Base-by-base conservation (phyloP, 345 rosid genomes). In the Mangifera indica region DNA sequence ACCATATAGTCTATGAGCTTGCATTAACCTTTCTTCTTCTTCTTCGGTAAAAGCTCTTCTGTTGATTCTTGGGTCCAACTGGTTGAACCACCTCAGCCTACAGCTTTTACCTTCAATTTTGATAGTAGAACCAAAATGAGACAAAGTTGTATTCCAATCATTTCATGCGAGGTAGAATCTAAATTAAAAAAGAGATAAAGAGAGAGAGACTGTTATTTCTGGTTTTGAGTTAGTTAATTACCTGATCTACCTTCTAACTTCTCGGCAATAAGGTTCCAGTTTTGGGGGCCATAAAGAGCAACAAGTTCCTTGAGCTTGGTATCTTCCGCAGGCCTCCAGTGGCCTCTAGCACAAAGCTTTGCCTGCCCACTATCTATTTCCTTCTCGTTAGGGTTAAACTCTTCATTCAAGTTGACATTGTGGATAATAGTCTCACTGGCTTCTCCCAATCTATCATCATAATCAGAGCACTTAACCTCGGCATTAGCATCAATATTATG, bases 281-380 rank as follows among this genome's bases (percentile, higher is more conserved):
- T 96, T 76, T 93, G 98, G 63, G 99, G 99, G 63, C 98, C 99
- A 75, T 89, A 93, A 54, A 87, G 84, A 32, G 93, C 87, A 14
- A 96, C 98, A 73, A 96, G 96, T 78, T 96, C 94, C 78, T 85
- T 93, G 66, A 96, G 98, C 80, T 88, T 93, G 55, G 79, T 57
- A 83, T 96, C 99, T 81, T 96, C 99, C 9, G 93, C 92, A 46
- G 98, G 96, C 75, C 94, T 84, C 99, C 99, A 96, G 63, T 96
- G 99, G 37, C 99, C 98, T 70, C 99, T 89, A 1, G 97, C 86
- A 57, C 96, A 95, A 63, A 89, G 88, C 86, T 86, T 90, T 62
- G 87, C 84, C 76, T 89, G 93, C 10, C 83, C 91, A 80, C 81
- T 80, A 21, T 84, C 87, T 55, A 74, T 72, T 75, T 83, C 85